phyloP scores from a whole-genome alignment of 192 early-diverging fungal genomes.

The Radiomyces spectabilis region DNA sequence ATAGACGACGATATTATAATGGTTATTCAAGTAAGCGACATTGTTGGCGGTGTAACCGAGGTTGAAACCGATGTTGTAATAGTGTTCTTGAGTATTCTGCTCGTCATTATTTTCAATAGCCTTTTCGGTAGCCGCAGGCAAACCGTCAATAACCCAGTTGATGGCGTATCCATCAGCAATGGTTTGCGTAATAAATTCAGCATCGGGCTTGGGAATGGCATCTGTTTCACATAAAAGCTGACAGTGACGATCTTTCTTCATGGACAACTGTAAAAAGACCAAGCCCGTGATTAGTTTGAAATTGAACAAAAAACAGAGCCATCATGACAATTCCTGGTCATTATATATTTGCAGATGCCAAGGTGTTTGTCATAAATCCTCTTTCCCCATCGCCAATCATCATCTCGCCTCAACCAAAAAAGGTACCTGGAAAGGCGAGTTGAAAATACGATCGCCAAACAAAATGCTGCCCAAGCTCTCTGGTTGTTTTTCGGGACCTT shows the following conservation, averaged over 20 bases:
- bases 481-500: constrained; percentile 51
- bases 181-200: constrained; percentile 81
- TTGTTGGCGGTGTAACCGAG: constrained; percentile 43
- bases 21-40: constrained; percentile 65
- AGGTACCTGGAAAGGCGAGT: constrained; percentile 72
- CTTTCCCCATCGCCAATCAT: no score
- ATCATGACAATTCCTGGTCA: neutral
- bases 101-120: constrained; percentile 40
- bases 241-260: constrained; percentile 52
- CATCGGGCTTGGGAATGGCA: constrained; percentile 58
- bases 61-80: constrained; percentile 77
- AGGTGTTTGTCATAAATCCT: no score
- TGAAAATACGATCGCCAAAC: constrained; percentile 93
- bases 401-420: no score
- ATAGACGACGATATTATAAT: constrained; percentile 78
- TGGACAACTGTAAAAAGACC: constrained; percentile 46
- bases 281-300: neutral
- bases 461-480: constrained; percentile 90
- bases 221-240: constrained; percentile 52
- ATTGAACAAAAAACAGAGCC: neutral
- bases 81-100: constrained; percentile 30
- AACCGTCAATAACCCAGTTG: constrained; percentile 89
- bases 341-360: neutral
- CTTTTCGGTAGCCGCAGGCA: constrained; percentile 73
- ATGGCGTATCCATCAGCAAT: constrained; percentile 70